These are phyloP conservation scores for Debaryomycetaceae sp. DNA, from an alignment of 1,139 yeast genomes.

Conservation along the genomic window DNA sequence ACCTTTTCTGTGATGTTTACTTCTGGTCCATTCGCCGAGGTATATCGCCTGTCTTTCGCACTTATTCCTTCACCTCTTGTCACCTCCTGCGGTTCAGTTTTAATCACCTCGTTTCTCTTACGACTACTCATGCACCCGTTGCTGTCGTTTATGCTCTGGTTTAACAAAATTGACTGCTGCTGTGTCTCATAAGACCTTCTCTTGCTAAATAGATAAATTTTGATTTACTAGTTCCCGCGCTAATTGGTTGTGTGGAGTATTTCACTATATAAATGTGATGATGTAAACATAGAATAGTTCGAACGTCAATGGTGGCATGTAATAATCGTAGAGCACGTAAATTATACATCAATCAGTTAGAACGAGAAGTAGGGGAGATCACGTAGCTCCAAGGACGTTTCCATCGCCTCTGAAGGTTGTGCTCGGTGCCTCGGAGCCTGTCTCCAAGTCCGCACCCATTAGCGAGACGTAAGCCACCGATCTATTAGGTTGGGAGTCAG, in stretches of 20 bases:
- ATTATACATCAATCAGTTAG: too few species aligned
- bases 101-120: background rate
- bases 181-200: background rate
- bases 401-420: conserved; percentile 29
- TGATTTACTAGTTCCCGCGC: background rate
- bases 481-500: conserved; percentile 47
- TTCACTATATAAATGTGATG: background rate
- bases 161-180: background rate
- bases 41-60: background rate
- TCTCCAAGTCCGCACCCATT: background rate
- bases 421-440: conserved; percentile 1
- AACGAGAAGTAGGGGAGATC: too few species aligned
- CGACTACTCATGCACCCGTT: background rate
- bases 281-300: background rate
- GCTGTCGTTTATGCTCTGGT: background rate
- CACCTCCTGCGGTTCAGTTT: background rate
- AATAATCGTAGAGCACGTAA: too few species aligned
- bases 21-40: background rate
- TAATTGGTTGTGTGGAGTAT: background rate
- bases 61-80: background rate
- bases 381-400: conserved; percentile 23
- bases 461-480: conserved; percentile 26
- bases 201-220: background rate
- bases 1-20: background rate
- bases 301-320: background rate